Conservation (phyloP, 768 basidiomycete genomes). For the Mycena chlorophos region DNA sequence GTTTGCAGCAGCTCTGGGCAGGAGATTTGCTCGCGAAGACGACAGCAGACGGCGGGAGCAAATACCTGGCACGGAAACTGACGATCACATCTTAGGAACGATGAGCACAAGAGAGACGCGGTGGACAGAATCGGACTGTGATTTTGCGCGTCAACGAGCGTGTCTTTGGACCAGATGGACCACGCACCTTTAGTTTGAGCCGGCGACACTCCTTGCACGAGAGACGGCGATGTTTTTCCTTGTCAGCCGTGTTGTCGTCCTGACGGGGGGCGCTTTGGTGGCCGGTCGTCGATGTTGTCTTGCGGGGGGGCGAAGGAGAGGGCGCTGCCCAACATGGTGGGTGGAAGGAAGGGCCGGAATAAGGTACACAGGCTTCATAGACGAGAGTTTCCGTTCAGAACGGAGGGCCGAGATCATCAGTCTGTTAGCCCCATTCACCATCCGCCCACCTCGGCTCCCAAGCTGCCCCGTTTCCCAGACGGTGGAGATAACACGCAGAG, state of each 20-base stretch:
- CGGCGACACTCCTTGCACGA: conserved; percentile 56
- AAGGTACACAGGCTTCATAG: conserved; percentile 15
- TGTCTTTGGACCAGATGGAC: no score
- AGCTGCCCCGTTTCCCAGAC: background rate
- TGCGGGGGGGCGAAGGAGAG: conserved; percentile 20
- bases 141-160: no score
- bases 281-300: conserved; percentile 29
- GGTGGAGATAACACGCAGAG: background rate
- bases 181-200: conserved; percentile 51
- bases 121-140: conserved; percentile 6
- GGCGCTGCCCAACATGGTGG: conserved; percentile 22
- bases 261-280: conserved; percentile 37
- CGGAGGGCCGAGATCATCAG: background rate
- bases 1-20: conserved; percentile 60
- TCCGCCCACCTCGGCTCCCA: background rate
- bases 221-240: conserved; percentile 45
- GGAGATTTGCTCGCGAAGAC: conserved; percentile 17
- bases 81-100: conserved; percentile 53
- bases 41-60: conserved; percentile 8
- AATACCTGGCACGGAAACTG: conserved; percentile 64
- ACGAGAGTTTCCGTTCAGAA: conserved; percentile 7
- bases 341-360: conserved; percentile 9
- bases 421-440: background rate
- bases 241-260: conserved; percentile 32
- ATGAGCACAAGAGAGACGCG: conserved; percentile 3